phyloP scores from a whole-genome alignment of 2,329 filamentous ascomycete species.

The Colletotrichum sp. region DNA sequence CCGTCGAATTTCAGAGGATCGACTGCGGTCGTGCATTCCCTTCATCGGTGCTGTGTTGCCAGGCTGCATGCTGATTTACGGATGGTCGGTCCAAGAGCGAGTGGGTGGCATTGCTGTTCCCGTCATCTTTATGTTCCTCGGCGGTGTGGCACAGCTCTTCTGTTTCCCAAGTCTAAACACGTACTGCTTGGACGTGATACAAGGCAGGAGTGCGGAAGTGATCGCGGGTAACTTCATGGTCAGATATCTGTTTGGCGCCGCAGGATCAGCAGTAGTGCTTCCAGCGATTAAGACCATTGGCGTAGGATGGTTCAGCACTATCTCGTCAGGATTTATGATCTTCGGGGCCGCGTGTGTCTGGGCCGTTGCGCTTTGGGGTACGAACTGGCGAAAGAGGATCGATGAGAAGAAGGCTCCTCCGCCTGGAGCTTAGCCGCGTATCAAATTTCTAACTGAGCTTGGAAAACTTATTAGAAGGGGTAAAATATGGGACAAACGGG shows the following conservation, averaged over 20 bases:
- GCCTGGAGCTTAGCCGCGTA: neutral
- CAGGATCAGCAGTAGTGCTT: constrained; percentile 73
- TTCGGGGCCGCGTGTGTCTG: constrained; percentile 23
- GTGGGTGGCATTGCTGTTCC: constrained; percentile 51
- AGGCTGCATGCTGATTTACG: constrained; percentile 71
- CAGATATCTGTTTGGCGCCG: constrained; percentile 76
- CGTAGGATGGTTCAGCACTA: constrained; percentile 82
- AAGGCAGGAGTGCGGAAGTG: constrained; percentile 15
- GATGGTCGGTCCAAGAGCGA: constrained; percentile 47
- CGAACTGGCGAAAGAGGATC: constrained; percentile 1
- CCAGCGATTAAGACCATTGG: constrained; percentile 78
- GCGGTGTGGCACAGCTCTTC: constrained; percentile 72
- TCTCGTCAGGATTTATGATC: constrained; percentile 40
- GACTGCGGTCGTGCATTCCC: constrained; percentile 64
- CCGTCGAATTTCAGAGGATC: constrained; percentile 74
- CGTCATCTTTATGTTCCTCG: constrained; percentile 71
- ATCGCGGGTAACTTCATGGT: constrained; percentile 81
- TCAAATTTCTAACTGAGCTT: neutral
- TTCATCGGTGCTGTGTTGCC: constrained; percentile 67
- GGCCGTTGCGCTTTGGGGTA: constrained; percentile 15
- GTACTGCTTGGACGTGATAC: constrained; percentile 35
- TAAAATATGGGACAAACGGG: neutral
- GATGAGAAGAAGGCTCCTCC: neutral
- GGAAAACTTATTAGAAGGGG: neutral
- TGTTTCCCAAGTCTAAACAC: constrained; percentile 74